These are phyloP conservation scores for Quaeritorhiza haematococci DNA, from an alignment of 371 early-diverging fungal genomes.

Conservation along the genomic window DNA sequence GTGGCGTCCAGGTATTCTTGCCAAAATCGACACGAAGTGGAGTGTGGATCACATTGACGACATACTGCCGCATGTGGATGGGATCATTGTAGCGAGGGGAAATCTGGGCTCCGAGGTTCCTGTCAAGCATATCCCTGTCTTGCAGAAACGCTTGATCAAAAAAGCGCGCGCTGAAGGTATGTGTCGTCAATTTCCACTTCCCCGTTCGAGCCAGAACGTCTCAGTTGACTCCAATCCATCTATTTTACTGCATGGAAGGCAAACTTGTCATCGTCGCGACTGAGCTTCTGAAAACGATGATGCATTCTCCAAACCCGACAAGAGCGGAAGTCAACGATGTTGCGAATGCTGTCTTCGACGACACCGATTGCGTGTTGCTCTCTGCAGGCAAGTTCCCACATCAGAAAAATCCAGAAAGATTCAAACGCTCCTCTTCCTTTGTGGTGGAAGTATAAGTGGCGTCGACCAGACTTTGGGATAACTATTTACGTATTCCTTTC, in stretches of 20 bases:
- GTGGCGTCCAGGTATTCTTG: conserved; percentile 41
- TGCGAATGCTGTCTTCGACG: conserved; percentile 57
- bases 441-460: too few species aligned
- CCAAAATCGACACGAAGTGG: conserved; percentile 56
- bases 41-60: conserved; percentile 49
- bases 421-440: too few species aligned
- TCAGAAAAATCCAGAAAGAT: too few species aligned
- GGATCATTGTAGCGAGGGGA: conserved; percentile 67
- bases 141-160: conserved; percentile 49
- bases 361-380: conserved; percentile 57
- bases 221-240: not conserved
- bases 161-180: conserved; percentile 32
- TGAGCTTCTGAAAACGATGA: conserved; percentile 64
- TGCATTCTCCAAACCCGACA: conserved; percentile 33
- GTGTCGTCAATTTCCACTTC: not conserved
- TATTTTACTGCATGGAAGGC: conserved; percentile 9
- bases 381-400: too few species aligned
- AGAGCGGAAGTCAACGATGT: conserved; percentile 55
- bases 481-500: too few species aligned
- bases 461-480: too few species aligned
- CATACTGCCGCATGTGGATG: conserved; percentile 52
- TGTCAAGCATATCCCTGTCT: conserved; percentile 64
- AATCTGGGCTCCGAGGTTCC: conserved; percentile 98
- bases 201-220: too few species aligned
- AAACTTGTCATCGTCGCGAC: conserved; percentile 66